Evolutionary conservation across 2,329 filamentous ascomycete genomes (phyloP), one percentile per base, ranked within the genome.

Genomic region (Claviceps citrina): DNA sequence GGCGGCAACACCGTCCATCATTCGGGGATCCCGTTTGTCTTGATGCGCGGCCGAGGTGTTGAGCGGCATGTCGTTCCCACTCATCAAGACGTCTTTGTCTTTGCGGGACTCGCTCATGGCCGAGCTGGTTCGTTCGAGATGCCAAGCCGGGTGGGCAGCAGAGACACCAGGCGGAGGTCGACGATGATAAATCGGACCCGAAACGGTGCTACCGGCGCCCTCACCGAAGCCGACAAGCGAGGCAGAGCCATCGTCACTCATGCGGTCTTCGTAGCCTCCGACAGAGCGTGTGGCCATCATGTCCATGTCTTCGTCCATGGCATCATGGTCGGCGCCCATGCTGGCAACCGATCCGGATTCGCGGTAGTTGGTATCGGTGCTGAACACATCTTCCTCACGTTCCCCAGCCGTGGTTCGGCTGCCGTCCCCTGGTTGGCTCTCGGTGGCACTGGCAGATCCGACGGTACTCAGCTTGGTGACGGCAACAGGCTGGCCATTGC

Each of bases 151-250:
- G 46, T 54, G 52, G 41, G 60, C 38, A 55, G 49, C 62, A 58
- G 43, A 54, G 43, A 49, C 60, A 46, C 54, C 62, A 48, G 64
- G 66, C 46, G 60, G 59, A 38, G 65, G 58, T 36, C 70, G 56
- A 44, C 71, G 62, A 56, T 73, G 65, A 61, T 82, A 71, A 54
- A 82, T 81, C 30, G 84, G 84, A 0, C 85, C 85, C 44, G 78
- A 84, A 42, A 87, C 78, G 5, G 85, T 85, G 57, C 81, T 85
- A 49, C 81, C 84, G 8, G 89, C 87, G 26, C 87, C 89, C 58
- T 95, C 87, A 37, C 89, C 89, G 50, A 95, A 95, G 0, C 82
- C 89, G 8, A 95, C 89, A 5, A 95, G 68, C 46, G 81, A 89
- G 2, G 80, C 84, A 39, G 78, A 79, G 7, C 79, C 81, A 52